Evolutionary conservation across 208 protist species (phyloP), one percentile per base, ranked within the genome.

Genomic region (Acanthamoeba comandoni): DNA sequence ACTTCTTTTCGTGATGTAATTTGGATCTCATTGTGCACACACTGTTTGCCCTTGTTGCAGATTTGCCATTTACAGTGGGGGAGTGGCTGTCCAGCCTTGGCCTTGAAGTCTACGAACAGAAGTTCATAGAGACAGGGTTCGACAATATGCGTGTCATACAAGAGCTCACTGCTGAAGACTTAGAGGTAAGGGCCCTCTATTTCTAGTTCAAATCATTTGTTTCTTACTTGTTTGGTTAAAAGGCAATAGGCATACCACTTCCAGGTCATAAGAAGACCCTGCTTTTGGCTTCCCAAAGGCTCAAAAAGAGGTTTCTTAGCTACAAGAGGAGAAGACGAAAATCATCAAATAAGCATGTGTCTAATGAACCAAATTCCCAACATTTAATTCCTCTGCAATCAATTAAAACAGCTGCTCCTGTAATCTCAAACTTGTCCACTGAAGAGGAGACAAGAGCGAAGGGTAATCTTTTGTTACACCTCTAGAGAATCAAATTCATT

Each of bases 191-290:
- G 24, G 11, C n/a, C 35, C n/a, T n/a, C n/a, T n/a, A n/a, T 70
- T 24, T 11, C n/a, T 19, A 8, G 8, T 19, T 70, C n/a, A 29
- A 24, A n/a, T n/a, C 35, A 11, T 22, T 9, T 29, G 8, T 11
- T 70, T 19, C 24, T 19, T 19, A 70, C 24, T 29, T 11, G 35
- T 19, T 12, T 39, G 9, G 24, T 24, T 8, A n/a, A 24, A n/a
- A 70, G 62, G 31, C 70, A 12, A 53, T 80, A 7, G 70, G 12
- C 31, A 80, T 80, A 29, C 70, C 70, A 17, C 70, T 80, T 12
- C n/a, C n/a, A 48, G 70, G 70, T 9, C 70, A 80, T 80, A 9
- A 22, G 13, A 80, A 80, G 43, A 80, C 70, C 17, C 70, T 80
- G 70, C 31, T 80, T 9, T 24, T 80, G 26, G 70, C 70, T 31